A percentile compares a stretch with the other conserved stretches of the same genome.
These are phyloP conservation scores for Hymenoscyphus occultus DNA, from an alignment of 2,329 filamentous ascomycete species.

Conservation along the genomic window DNA sequence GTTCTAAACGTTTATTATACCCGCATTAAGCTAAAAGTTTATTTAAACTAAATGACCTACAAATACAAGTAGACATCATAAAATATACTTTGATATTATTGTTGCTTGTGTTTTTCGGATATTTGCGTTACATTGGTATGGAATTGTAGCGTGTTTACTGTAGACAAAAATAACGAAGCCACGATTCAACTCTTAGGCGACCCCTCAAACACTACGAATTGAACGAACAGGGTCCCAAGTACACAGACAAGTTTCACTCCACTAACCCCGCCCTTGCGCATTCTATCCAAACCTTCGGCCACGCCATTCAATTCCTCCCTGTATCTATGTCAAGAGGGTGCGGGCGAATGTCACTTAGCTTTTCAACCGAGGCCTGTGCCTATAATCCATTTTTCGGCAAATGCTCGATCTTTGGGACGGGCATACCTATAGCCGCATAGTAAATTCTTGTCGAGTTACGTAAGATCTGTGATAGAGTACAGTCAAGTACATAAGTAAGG, in stretches of 20 bases:
- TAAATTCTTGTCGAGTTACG: constrained; percentile 35
- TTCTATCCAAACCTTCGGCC: constrained; percentile 8
- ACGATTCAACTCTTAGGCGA: too few species aligned
- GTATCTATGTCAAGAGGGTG: constrained; percentile 6
- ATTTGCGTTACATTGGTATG: too few species aligned
- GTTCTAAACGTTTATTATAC: too few species aligned
- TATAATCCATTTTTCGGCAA: neutral
- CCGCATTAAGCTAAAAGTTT: too few species aligned
- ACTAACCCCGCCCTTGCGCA: constrained; percentile 7
- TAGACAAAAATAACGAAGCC: too few species aligned
- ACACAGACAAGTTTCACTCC: constrained; percentile 12
- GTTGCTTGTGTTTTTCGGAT: too few species aligned
- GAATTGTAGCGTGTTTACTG: too few species aligned
- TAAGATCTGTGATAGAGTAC: constrained; percentile 31
- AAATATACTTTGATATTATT: too few species aligned
- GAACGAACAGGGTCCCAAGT: too few species aligned
- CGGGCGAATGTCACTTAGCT: constrained; percentile 2
- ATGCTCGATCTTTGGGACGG: neutral
- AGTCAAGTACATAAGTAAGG: constrained; percentile 41
- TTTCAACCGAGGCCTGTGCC: neutral
- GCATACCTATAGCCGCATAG: constrained; percentile 37
- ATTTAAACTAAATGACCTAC: too few species aligned
- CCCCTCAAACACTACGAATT: too few species aligned
- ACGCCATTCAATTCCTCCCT: constrained; percentile 5
- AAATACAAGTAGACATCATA: too few species aligned